Evolutionary conservation across 179 eudicot species (phyloP).

Genomic region (Carnegiea gigantea): DNA sequence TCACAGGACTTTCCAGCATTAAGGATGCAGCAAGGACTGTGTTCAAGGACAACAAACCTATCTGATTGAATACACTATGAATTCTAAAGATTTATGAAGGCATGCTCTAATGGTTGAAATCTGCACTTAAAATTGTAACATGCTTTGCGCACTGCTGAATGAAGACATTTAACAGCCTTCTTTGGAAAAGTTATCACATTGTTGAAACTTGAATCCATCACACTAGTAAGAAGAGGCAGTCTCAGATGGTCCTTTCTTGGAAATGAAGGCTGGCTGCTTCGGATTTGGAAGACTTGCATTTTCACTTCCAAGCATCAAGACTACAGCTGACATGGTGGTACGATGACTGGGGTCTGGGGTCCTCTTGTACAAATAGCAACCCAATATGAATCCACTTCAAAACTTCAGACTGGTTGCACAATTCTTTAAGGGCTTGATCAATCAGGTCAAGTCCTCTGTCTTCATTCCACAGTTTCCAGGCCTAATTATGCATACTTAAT

Average conservation of each 20-base stretch:
- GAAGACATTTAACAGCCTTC: conserved; percentile 18
- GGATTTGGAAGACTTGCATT: conserved; percentile 20
- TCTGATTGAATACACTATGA: background rate
- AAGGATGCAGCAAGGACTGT: background rate
- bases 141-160: background rate
- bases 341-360: conserved; percentile 24
- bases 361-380: conserved; percentile 31
- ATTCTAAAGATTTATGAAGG: too few relatives aligned
- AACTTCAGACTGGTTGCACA: conserved; percentile 17
- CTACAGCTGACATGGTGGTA: conserved; percentile 25
- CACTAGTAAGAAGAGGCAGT: conserved; percentile 26
- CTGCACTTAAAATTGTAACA: background rate
- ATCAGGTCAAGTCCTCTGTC: conserved; percentile 27
- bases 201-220: conserved; percentile 4
- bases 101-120: too few relatives aligned
- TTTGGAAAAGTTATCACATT: conserved; percentile 16
- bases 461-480: conserved; percentile 35
- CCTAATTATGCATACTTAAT: conserved; percentile 18
- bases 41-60: background rate
- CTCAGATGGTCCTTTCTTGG: conserved; percentile 17
- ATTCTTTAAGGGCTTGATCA: conserved; percentile 22
- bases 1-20: background rate
- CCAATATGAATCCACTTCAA: conserved; percentile 30
- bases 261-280: conserved; percentile 29
- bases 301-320: conserved; percentile 24